Percentiles rank a stretch among this genome's conserved stretches.
Evolutionary conservation across 1,284 basidiomycete genomes (phyloP).

Genomic region (Papiliotrema fonsecae): DNA sequence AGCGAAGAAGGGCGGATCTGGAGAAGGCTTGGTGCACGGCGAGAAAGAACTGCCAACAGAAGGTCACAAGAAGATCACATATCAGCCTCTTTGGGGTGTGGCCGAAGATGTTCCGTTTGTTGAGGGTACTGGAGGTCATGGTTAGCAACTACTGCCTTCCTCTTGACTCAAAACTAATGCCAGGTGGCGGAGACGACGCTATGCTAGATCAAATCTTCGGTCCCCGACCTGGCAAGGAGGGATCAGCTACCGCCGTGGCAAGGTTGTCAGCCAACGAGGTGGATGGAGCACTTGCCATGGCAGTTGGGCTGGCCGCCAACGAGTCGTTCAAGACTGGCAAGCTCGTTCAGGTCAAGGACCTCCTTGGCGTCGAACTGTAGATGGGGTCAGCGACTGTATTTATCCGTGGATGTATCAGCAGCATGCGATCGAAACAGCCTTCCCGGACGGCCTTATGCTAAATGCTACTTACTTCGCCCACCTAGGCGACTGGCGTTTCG

Average conservation of each 20-base stretch:
- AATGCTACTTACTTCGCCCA: no score
- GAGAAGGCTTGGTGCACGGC: slow-evolving; percentile 41
- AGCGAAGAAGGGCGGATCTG: slow-evolving; percentile 10
- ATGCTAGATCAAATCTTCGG: slow-evolving; percentile 56
- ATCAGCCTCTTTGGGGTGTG: slow-evolving; percentile 53
- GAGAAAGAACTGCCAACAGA: slow-evolving; percentile 52
- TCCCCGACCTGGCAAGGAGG: slow-evolving; percentile 47
- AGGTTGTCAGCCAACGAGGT: slow-evolving; percentile 53
- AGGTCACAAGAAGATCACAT: slow-evolving; percentile 51
- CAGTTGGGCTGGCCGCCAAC: slow-evolving; percentile 55
- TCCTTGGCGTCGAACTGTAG: slow-evolving; percentile 28
- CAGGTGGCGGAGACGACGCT: slow-evolving; percentile 52
- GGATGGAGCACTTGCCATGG: slow-evolving; percentile 55
- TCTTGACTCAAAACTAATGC: neutral
- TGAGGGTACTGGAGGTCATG: slow-evolving; percentile 53
- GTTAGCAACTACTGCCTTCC: slow-evolving; percentile 20
- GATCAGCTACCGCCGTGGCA: slow-evolving; percentile 51
- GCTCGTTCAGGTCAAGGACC: slow-evolving; percentile 47
- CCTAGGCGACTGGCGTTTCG: no score
- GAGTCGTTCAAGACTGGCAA: slow-evolving; percentile 55
- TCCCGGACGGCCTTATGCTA: no score
- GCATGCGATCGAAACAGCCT: no score
- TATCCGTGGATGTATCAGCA: neutral
- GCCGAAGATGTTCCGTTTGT: slow-evolving; percentile 51
- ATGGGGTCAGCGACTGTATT: neutral